Evolutionary conservation across 768 basidiomycete genomes (phyloP), one percentile per base, ranked within the genome.

Genomic region (Hortiboletus campestris): DNA sequence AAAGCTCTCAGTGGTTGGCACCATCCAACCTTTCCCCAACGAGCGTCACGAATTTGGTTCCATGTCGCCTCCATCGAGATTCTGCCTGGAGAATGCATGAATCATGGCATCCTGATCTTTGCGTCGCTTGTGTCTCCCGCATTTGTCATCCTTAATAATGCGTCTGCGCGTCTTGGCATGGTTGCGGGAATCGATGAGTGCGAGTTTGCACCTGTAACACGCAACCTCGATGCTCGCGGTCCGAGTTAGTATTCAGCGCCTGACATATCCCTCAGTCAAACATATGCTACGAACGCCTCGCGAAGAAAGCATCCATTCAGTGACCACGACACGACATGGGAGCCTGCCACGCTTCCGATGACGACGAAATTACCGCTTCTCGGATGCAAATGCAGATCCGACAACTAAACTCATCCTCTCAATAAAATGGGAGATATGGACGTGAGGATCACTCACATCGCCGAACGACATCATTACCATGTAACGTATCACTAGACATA

Each of bases 341-440:
- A 67, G 20, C 83, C 84, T 55, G 92, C 88, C 20, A 93, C 84
- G 52, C 86, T 88, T 41, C 88, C 86, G 51, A 93, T 81, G 28
- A 93, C 89, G 20, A 93, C 85, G 65, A 93, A 93, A 68, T 91
- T 92, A 49, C 91, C 91, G 82, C 72, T 89, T 89, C 72, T 93
- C 91, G 17, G 89, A 90, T 74, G n/a, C n/a, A n/a, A n/a, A n/a
- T 91, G 88, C 36, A 92, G 72, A 67, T 91, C 85, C 54, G 82
- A 83, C 22, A 76, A 66, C 86, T 89, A 53, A 20, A 35, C 43
- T 8, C 47, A 29, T 54, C 31, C 36, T 43, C n/a, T 45, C 53
- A 44, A 40, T 44, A 49, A 46, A 48, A 20, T 14, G 14, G 49
- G 46, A 20, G 16, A 45, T 25, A 28, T 3, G 38, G 22, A 11